A percentile compares a stretch with the other conserved stretches of the same genome.
Evolutionary conservation across 257 asterid species (phyloP).

Genomic region (Paulownia fortunei): DNA sequence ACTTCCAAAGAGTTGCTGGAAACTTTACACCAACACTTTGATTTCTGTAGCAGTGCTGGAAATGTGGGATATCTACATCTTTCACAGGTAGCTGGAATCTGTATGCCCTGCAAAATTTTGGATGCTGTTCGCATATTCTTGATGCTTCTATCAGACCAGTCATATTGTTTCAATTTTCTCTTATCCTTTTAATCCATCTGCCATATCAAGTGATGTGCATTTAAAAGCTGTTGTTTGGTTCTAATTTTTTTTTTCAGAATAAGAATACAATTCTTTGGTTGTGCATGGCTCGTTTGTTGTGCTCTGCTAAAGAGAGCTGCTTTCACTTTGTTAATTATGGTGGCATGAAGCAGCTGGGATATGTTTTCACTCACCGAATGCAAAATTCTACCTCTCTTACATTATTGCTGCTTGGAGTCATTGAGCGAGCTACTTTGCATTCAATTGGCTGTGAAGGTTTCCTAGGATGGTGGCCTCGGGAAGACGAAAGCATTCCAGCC

Average conservation of each 20-base stretch:
- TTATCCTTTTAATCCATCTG: constrained; percentile 9
- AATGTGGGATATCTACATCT: constrained; percentile 55
- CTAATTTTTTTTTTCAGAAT: constrained; percentile 53
- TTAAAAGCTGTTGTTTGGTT: constrained; percentile 31
- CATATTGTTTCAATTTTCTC: background rate
- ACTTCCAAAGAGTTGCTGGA: constrained; percentile 77
- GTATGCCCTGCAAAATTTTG: constrained; percentile 24
- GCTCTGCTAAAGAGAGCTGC: constrained; percentile 74
- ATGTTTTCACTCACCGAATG: constrained; percentile 50
- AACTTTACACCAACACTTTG: constrained; percentile 41
- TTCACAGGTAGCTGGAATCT: constrained; percentile 64
- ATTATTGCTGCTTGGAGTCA: constrained; percentile 56
- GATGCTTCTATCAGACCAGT: constrained; percentile 28
- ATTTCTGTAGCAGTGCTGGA: constrained; percentile 39
- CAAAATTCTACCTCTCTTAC: constrained; percentile 58
- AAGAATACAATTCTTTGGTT: constrained; percentile 73
- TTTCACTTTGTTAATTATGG: constrained; percentile 55
- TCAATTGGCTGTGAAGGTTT: constrained; percentile 96
- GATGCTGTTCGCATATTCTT: constrained; percentile 27
- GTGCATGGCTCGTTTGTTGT: constrained; percentile 69
- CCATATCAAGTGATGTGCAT: background rate
- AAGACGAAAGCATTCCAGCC: constrained; percentile 73
- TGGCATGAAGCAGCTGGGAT: constrained; percentile 92
- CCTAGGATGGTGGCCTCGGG: constrained; percentile 61
- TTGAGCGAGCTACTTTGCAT: constrained; percentile 86